Evolutionary conservation across 2,329 filamentous ascomycete species (phyloP), one percentile per base, ranked within the genome.

Genomic region (Penicillium sp.): DNA sequence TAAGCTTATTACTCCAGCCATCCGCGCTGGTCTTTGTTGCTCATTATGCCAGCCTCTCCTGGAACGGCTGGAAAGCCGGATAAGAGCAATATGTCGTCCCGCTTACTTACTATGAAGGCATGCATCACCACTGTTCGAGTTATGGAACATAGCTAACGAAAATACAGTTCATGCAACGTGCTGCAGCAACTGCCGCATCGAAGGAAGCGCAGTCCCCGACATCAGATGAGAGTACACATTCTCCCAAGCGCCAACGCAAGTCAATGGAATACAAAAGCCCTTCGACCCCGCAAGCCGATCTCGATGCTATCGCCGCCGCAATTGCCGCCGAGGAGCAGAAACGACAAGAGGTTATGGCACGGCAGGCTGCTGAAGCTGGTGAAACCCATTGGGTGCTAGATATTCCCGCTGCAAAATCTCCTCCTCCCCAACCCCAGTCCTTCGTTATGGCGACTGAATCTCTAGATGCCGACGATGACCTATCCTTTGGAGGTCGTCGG

Each of bases 91-190:
- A 92, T 95, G 86, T 96, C 92, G 60, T 92, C 89, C 56, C 87
- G 92, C 63, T 86, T 97, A 46, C 81, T 95, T 69, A 92, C 89
- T 35, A 97, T 96, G 92, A 96, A 96, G 75, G 83, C 81, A 69
- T 25, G 63, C 51, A 43, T 25, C 15, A 46, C 1, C n/a, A 33
- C 27, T 18, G 14, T 45, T 20, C 6, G 11, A 7, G 11, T 22
- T 33, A 33, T 11, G 8, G 26, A 49, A 45, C 20, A 37, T 29
- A 66, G 53, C 23, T 43, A 31, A 49, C 14, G 22, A 44, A 23
- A 22, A 25, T 49, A 31, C 65, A 86, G 79, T 97, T 97, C 72
- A 97, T 97, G 92, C 92, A 96, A 79, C 85, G 92, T 67, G 89
- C 89, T 59, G 88, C 86, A 48, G 85, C 87, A 48, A 83, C 87